Evolutionary conservation across 345 rosid species (phyloP).

Genomic region (Geranium brycei): DNA sequence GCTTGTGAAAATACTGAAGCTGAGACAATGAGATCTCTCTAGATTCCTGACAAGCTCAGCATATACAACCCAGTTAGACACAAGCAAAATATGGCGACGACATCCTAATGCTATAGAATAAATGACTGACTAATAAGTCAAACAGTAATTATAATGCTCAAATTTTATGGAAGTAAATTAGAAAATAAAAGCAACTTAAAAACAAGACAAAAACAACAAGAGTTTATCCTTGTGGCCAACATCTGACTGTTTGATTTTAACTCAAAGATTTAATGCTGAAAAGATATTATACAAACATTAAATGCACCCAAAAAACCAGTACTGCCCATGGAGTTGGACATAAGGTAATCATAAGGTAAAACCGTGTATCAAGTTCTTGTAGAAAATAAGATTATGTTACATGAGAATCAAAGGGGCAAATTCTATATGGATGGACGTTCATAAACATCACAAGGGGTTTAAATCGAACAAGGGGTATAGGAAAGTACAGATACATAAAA

Average conservation of each 20-base stretch:
- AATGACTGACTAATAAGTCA: background rate
- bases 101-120: background rate
- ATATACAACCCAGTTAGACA: conserved; percentile 11
- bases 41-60: conserved; percentile 47
- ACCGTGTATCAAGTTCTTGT: background rate
- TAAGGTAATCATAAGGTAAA: background rate
- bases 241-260: background rate
- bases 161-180: background rate
- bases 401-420: background rate
- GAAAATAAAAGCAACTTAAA: background rate
- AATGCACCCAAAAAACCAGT: background rate
- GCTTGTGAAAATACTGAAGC: conserved; percentile 43
- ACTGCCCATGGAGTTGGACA: background rate
- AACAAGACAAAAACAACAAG: background rate
- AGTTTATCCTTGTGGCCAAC: background rate
- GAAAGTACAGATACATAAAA: background rate
- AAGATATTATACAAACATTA: background rate
- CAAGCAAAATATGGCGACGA: conserved; percentile 2
- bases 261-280: background rate
- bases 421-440: no score
- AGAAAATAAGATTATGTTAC: background rate
- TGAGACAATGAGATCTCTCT: conserved; percentile 62
- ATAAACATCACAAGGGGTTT: background rate
- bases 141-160: background rate
- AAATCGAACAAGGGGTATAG: background rate